phyloP scores from a whole-genome alignment of 2,329 filamentous ascomycete genomes.

The Exophiala xenobiotica region DNA sequence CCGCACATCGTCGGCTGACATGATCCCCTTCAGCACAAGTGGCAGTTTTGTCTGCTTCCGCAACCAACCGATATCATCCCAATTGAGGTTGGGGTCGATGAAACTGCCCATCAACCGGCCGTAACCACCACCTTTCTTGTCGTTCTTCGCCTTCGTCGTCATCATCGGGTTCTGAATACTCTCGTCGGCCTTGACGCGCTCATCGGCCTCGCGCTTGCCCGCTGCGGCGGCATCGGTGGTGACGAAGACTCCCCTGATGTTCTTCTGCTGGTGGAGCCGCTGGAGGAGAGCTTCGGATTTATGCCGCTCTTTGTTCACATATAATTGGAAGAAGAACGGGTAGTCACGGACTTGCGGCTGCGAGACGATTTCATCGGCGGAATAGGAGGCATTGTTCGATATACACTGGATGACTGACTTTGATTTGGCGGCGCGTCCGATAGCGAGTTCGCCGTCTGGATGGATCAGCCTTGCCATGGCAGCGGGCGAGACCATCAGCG shows the following conservation, averaged over 20 bases:
- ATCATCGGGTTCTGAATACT: conserved; percentile 37
- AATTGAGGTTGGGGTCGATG: conserved; percentile 54
- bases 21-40: conserved; percentile 59
- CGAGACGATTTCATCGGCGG: conserved; percentile 54
- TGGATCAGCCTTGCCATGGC: conserved; percentile 65
- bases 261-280: conserved; percentile 32
- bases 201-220: conserved; percentile 58
- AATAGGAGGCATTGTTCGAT: conserved; percentile 61
- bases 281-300: conserved; percentile 51
- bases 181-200: conserved; percentile 52
- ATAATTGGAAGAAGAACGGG: conserved; percentile 57
- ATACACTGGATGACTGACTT: conserved; percentile 60
- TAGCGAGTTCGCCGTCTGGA: conserved; percentile 61
- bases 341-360: conserved; percentile 38
- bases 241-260: conserved; percentile 31
- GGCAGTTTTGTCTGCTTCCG: conserved; percentile 48
- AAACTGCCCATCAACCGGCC: conserved; percentile 55
- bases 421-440: conserved; percentile 53
- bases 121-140: conserved; percentile 56
- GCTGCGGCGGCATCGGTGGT: conserved; percentile 39
- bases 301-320: conserved; percentile 53
- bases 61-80: conserved; percentile 58
- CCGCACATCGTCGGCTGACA: conserved; percentile 58
- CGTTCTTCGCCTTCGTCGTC: conserved; percentile 41
- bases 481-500: conserved; percentile 64